Evolutionary conservation across 108 stramenopile genomes (phyloP).

Genomic region (Nitzschia sp.): DNA sequence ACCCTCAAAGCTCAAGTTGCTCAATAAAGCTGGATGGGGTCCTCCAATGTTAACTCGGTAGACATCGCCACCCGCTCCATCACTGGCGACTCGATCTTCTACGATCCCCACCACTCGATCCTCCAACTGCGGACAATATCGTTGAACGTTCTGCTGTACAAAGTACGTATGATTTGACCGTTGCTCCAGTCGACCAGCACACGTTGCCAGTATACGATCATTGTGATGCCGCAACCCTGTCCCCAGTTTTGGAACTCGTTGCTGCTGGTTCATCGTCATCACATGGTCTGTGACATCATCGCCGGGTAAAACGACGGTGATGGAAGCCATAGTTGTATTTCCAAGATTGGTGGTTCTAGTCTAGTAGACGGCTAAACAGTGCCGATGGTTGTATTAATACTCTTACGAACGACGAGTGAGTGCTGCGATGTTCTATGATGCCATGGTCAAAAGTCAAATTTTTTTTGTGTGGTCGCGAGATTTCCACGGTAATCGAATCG

Average conservation of each 20-base stretch:
- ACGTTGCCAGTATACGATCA: constrained; percentile 37
- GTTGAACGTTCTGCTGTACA: constrained; percentile 37
- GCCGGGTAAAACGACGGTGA: constrained; percentile 46
- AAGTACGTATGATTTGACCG: constrained; percentile 32
- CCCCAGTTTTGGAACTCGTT: constrained; percentile 38
- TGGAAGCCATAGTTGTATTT: not conserved
- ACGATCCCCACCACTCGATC: constrained; percentile 85
- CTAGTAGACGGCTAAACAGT: too few species aligned
- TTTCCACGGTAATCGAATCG: too few species aligned
- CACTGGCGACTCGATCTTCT: constrained; percentile 72
- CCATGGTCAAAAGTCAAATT: too few species aligned
- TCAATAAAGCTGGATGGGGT: constrained; percentile 63
- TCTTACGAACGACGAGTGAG: too few species aligned
- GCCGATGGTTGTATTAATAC: too few species aligned
- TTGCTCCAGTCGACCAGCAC: constrained; percentile 41
- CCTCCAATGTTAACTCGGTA: constrained; percentile 80
- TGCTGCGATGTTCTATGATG: too few species aligned
- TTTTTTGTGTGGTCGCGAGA: too few species aligned
- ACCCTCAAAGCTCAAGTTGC: constrained; percentile 72
- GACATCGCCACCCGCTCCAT: constrained; percentile 67
- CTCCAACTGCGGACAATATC: constrained; percentile 52
- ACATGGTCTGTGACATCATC: constrained; percentile 49
- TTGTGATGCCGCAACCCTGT: constrained; percentile 31
- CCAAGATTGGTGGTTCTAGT: too few species aligned
- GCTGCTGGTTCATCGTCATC: not conserved